Percentiles rank a stretch among this genome's conserved stretches.
phyloP scores from a whole-genome alignment of 495 filamentous ascomycete genomes.

The Tetracladium setigerum region DNA sequence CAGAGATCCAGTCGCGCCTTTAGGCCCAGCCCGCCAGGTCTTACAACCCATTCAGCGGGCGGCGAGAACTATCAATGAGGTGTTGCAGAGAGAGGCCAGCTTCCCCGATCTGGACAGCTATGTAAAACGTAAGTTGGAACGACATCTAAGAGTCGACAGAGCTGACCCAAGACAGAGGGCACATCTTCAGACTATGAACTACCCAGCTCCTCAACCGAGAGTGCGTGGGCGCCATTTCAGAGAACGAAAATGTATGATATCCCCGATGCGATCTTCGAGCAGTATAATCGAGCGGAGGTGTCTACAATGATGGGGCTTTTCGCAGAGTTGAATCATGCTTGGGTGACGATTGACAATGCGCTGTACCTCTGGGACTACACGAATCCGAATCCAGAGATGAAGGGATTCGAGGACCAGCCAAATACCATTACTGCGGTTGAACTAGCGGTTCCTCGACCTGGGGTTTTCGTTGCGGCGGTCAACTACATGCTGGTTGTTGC shows the following conservation, averaged over 20 bases:
- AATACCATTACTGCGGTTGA: slow-evolving; percentile 81
- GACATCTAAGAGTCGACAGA: not conserved
- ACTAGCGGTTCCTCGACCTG: slow-evolving; percentile 66
- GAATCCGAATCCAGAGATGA: slow-evolving; percentile 73
- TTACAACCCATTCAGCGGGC: slow-evolving; percentile 69
- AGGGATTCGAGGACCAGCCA: slow-evolving; percentile 83
- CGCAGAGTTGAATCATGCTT: slow-evolving; percentile 86
- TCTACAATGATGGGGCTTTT: slow-evolving; percentile 88
- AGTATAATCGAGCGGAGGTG: slow-evolving; percentile 77
- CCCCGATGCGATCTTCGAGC: slow-evolving; percentile 80
- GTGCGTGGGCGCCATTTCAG: slow-evolving; percentile 85
- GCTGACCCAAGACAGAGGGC: slow-evolving; percentile 49
- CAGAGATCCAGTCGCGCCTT: slow-evolving; percentile 7
- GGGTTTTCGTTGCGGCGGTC: slow-evolving; percentile 78
- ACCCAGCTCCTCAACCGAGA: slow-evolving; percentile 37
- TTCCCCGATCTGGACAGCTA: slow-evolving; percentile 90
- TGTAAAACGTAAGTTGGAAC: slow-evolving; percentile 63
- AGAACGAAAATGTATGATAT: slow-evolving; percentile 74
- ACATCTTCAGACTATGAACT: slow-evolving; percentile 90
- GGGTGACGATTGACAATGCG: slow-evolving; percentile 91
- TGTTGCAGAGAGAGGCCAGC: slow-evolving; percentile 62
- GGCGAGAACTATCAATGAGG: slow-evolving; percentile 74
- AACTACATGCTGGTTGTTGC: slow-evolving; percentile 83
- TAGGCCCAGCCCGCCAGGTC: slow-evolving; percentile 9
- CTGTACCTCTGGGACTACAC: slow-evolving; percentile 98